phyloP scores from a whole-genome alignment of 768 basidiomycete species.

The Leccinum arenicola region DNA sequence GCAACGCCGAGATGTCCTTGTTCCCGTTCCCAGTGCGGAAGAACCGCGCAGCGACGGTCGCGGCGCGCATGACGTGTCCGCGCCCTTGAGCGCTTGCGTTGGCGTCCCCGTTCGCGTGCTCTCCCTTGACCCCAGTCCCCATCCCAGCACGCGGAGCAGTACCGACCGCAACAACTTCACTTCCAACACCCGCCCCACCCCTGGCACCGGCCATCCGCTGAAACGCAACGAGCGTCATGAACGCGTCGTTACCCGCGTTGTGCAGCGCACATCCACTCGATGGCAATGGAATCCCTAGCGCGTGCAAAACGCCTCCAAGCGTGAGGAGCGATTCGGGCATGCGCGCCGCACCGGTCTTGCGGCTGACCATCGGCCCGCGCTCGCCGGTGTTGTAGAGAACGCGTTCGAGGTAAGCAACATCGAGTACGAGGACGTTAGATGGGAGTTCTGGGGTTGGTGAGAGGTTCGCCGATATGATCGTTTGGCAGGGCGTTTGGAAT shows the following conservation, averaged over 20 bases:
- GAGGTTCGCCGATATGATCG: not conserved
- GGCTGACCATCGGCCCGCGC: constrained; percentile 61
- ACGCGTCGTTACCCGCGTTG: constrained; percentile 82
- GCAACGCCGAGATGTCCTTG: not conserved
- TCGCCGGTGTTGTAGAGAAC: constrained; percentile 55
- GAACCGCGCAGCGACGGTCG: constrained; percentile 17
- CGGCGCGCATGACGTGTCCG: constrained; percentile 7
- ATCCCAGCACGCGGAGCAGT: not conserved
- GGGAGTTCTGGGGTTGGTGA: constrained; percentile 56
- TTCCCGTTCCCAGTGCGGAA: constrained; percentile 13
- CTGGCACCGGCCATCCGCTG: constrained; percentile 66
- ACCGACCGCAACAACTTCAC: not conserved
- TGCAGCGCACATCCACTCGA: constrained; percentile 42
- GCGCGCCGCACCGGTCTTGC: constrained; percentile 53
- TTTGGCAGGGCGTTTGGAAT: not conserved
- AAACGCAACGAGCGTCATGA: constrained; percentile 62
- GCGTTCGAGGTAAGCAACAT: constrained; percentile 63
- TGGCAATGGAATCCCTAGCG: constrained; percentile 38
- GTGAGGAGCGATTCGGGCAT: constrained; percentile 53
- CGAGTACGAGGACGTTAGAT: constrained; percentile 66
- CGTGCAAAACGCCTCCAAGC: constrained; percentile 59
- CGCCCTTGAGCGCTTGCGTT: not conserved
- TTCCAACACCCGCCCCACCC: constrained; percentile 5
- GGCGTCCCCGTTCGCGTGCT: not conserved
- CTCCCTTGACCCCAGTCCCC: not conserved